phyloP scores from a whole-genome alignment of 306 rosid species.

The Canavalia ensiformis region DNA sequence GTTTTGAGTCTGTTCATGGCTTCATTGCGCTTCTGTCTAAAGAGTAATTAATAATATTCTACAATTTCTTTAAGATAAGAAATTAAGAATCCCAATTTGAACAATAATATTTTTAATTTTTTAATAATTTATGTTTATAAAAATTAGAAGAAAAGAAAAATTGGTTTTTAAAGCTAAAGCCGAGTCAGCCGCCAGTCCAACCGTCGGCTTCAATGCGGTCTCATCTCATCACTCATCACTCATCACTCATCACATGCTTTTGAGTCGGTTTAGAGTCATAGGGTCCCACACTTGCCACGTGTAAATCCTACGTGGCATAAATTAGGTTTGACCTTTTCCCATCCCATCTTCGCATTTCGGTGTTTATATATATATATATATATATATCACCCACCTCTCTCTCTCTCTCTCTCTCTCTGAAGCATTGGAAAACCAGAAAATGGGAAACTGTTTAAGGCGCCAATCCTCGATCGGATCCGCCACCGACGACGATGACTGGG shows the following conservation, averaged over 20 bases:
- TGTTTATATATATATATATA: background rate
- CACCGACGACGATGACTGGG: slow-evolving; percentile 56
- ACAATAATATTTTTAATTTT: too few relatives aligned
- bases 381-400: slow-evolving; percentile 34
- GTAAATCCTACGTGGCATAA: slow-evolving; percentile 55
- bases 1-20: background rate
- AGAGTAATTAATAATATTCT: background rate
- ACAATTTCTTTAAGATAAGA: too few relatives aligned
- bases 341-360: background rate
- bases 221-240: background rate
- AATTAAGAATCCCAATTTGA: too few relatives aligned
- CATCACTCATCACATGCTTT: background rate
- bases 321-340: slow-evolving; percentile 54
- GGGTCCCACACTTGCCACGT: slow-evolving; percentile 48
- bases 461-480: slow-evolving; percentile 50
- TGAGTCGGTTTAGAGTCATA: background rate
- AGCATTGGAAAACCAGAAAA: background rate
- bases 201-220: background rate
- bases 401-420: background rate
- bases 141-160: too few relatives aligned
- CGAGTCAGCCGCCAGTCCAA: too few relatives aligned
- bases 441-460: slow-evolving; percentile 79
- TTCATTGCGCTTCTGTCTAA: background rate
- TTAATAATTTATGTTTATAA: too few relatives aligned
- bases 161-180: too few relatives aligned